Evolutionary conservation across 257 asterid species (phyloP), one percentile per base, ranked within the genome.

Genomic region (Paulownia fortunei): DNA sequence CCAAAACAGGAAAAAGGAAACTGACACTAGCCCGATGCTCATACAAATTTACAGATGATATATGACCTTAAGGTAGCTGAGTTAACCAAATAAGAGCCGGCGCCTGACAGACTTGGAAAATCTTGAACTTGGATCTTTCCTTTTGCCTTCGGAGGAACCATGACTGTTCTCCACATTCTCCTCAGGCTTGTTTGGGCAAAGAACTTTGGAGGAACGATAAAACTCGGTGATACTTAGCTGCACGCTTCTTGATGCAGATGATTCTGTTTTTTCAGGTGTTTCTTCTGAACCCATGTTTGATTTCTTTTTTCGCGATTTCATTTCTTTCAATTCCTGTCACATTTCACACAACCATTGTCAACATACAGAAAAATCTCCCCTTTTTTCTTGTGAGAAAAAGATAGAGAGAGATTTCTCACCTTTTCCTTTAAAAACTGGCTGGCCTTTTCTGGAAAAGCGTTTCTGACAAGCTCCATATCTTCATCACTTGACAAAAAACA

Each of bases 61-160:
- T 58, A 56, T 21, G 37, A 66, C 16, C 55, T 7, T 61, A 62
- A 16, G 72, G 74, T 54, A 64, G 63, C 62, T 9, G 69, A 41
- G 15, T 72, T 85, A 92, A 27, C 71, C 91, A 64, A 96, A 93
- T 76, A 90, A 76, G 64, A 96, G 97, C 19, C 86, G 83, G n/a
- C 97, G 94, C 82, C 97, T 85, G 26, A 52, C 93, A 19, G 99
- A 88, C 87, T 96, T 96, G 55, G 98, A 82, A 55, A 86, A 18
- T 77, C 77, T 82, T 2, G 89, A 54, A 67, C 82, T 77, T 19
- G 80, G 15, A 46, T 80, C 87, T 73, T 79, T 82, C 82, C 92
- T 80, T 72, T 89, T 88, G 74, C 76, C 87, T 60, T 81, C 76
- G n/a, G 97, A 73, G 51, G 90, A 76, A 69, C 69, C 88, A 21